Percentiles rank a stretch among this genome's conserved stretches.
These are phyloP conservation scores for Paecilomyces formosus DNA, from an alignment of 2,329 filamentous ascomycete genomes.

Conservation along the genomic window DNA sequence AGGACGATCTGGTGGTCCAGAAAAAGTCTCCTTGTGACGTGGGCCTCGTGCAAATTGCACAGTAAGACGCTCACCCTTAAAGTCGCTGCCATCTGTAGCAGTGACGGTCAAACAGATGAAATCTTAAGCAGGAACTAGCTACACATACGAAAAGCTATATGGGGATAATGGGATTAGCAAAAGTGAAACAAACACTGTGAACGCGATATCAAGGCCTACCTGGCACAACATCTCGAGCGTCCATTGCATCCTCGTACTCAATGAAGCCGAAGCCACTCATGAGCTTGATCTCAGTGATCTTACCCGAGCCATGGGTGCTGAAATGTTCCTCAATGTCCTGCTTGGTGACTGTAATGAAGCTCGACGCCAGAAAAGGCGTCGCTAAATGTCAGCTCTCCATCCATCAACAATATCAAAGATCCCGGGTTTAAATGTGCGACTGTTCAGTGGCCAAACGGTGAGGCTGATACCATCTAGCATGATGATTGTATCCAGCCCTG, in stretches of 20 bases:
- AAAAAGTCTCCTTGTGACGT: slow-evolving; percentile 59
- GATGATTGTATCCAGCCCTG: slow-evolving; percentile 5
- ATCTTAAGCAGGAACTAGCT: slow-evolving; percentile 55
- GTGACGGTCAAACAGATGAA: slow-evolving; percentile 25
- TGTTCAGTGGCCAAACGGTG: slow-evolving; percentile 12
- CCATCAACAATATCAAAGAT: slow-evolving; percentile 12
- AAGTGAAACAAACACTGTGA: slow-evolving; percentile 1
- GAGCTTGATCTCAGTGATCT: slow-evolving; percentile 98
- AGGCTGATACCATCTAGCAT: not conserved
- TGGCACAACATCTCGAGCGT: slow-evolving; percentile 95
- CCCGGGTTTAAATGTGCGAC: slow-evolving; percentile 14
- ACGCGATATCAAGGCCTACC: slow-evolving; percentile 54
- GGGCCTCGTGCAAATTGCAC: slow-evolving; percentile 96
- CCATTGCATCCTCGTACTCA: slow-evolving; percentile 97
- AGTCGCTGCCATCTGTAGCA: slow-evolving; percentile 79
- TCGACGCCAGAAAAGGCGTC: slow-evolving; percentile 21
- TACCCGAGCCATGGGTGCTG: slow-evolving; percentile 87
- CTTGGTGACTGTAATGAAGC: slow-evolving; percentile 70
- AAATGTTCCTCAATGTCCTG: slow-evolving; percentile 95
- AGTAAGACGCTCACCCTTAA: slow-evolving; percentile 95
- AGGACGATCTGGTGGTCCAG: slow-evolving; percentile 56
- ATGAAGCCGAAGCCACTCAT: slow-evolving; percentile 99
- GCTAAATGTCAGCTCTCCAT: slow-evolving; percentile 24
- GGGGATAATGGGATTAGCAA: slow-evolving; percentile 10
- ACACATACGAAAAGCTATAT: slow-evolving; percentile 50